phyloP scores from a whole-genome alignment of 768 basidiomycete species.

The Tricholoma bakamatsutake region DNA sequence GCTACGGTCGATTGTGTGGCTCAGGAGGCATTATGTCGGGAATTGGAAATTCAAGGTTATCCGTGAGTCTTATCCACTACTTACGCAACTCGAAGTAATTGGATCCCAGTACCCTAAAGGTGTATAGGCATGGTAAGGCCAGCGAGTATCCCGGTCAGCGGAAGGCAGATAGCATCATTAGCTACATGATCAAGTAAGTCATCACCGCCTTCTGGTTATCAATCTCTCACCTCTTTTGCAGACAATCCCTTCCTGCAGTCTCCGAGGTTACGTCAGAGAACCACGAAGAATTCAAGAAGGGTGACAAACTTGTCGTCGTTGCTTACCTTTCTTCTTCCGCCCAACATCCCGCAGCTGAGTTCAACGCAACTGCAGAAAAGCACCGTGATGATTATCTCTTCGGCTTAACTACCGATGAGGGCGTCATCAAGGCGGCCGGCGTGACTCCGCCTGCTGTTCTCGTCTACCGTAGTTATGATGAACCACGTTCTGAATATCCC shows the following conservation, averaged over 20 bases:
- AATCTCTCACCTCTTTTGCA: conserved; percentile 13
- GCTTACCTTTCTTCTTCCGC: conserved; percentile 76
- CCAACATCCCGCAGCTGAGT: conserved; percentile 66
- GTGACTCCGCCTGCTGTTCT: conserved; percentile 81
- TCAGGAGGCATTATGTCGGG: conserved; percentile 84
- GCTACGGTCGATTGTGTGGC: conserved; percentile 98
- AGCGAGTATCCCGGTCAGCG: conserved; percentile 84
- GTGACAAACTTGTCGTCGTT: conserved; percentile 88
- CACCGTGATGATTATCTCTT: conserved; percentile 95
- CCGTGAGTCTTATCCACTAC: conserved; percentile 51
- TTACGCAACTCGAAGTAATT: not conserved
- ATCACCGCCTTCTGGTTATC: not conserved
- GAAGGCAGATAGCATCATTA: conserved; percentile 92
- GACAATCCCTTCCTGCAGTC: conserved; percentile 93
- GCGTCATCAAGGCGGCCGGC: conserved; percentile 60
- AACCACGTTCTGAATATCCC: conserved; percentile 65
- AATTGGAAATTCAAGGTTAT: conserved; percentile 88
- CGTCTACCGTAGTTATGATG: conserved; percentile 90
- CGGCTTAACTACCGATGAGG: conserved; percentile 73
- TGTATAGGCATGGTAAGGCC: conserved; percentile 81
- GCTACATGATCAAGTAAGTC: conserved; percentile 92
- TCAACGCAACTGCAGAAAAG: conserved; percentile 73
- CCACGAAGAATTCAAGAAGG: conserved; percentile 77
- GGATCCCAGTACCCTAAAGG: conserved; percentile 70
- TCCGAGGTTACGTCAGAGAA: conserved; percentile 72